Base-by-base conservation (phyloP, 768 basidiomycete genomes). In the Pisolithus marmoratus region DNA sequence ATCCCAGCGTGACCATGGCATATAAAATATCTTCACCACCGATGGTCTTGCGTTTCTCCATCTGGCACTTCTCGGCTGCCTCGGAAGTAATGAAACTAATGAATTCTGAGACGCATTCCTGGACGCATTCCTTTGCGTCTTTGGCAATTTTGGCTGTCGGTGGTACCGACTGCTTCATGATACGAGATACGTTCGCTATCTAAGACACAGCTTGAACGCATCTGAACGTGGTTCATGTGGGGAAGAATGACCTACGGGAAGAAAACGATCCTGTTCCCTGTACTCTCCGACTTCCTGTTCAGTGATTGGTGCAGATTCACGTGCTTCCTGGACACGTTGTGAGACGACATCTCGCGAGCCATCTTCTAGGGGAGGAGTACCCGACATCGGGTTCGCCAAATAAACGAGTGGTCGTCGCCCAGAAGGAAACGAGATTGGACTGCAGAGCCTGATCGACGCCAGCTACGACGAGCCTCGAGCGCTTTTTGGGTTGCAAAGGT, bases 131-230 rank as follows among this genome's bases (percentile, higher is more conserved):
- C 67, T 98, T 98, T 42, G 94, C 94, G 70, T 98, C 95, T 69
- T 97, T 97, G 8, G 91, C 90, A 62, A 97, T 95, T 73, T 98
- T 98, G 38, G 95, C 91, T 19, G 87, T 87, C 0, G 84, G 73
- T 0, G 95, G 94, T 2, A 97, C 85, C 11, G 91, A 80, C 40
- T 84, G 75, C 70, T 97, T 97, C 94, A 97, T 98, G 63, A 98
- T 94, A 20, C 95, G 82, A 15, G 93, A 84, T n/a, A 97, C 94
- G 65, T 98, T 98, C 48, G 94, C 94, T 60, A 98, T 98, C 94
- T 94, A 59, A 17, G 41, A 27, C 6, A 38, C 34, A 20, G 27
- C 20, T 17, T 36, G 46, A 20, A 36, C 34, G 44, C 46, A 46
- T 36, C 48, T 1, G 55, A 19, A 43, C 20, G 31, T 19, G n/a